Percentiles rank a stretch among this genome's conserved stretches.
Conservation (phyloP, 495 filamentous ascomycete species). For the Penicillium cinerascens region DNA sequence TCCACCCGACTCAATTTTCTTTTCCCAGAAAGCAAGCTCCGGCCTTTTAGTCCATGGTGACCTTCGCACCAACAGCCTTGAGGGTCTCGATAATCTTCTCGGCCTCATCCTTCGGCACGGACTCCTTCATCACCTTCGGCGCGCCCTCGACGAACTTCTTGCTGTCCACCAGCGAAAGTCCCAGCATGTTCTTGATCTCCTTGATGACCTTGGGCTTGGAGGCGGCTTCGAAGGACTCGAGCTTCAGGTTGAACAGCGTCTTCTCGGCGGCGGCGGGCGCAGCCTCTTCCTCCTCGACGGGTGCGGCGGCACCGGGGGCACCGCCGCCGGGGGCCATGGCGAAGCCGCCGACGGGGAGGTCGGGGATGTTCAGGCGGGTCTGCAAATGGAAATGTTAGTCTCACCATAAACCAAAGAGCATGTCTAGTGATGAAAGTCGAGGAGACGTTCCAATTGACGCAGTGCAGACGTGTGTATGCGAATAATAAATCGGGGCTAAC, state of each 20-base stretch:
- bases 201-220: conserved; percentile 99
- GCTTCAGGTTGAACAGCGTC: conserved; percentile 94
- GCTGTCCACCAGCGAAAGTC: conserved; percentile 94
- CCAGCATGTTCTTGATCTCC: conserved; percentile 95
- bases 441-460: conserved; percentile 3
- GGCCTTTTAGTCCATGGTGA: conserved; percentile 73
- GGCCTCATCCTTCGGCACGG: conserved; percentile 94
- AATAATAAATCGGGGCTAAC: conserved; percentile 15
- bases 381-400: conserved; percentile 33
- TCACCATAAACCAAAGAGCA: not conserved
- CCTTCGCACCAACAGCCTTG: conserved; percentile 87
- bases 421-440: not conserved
- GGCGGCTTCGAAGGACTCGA: conserved; percentile 78
- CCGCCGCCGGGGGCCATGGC: conserved; percentile 58
- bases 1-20: conserved; percentile 6
- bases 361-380: conserved; percentile 96
- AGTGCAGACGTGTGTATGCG: conserved; percentile 4
- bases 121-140: conserved; percentile 98
- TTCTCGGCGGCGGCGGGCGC: conserved; percentile 84
- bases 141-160: conserved; percentile 99
- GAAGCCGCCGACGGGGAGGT: conserved; percentile 88
- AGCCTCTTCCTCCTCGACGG: conserved; percentile 74
- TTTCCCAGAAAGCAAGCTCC: not conserved
- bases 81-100: conserved; percentile 96
- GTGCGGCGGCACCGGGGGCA: conserved; percentile 59